Evolutionary conservation across 345 rosid genomes (phyloP).

Genomic region (Syzygium aromaticum): DNA sequence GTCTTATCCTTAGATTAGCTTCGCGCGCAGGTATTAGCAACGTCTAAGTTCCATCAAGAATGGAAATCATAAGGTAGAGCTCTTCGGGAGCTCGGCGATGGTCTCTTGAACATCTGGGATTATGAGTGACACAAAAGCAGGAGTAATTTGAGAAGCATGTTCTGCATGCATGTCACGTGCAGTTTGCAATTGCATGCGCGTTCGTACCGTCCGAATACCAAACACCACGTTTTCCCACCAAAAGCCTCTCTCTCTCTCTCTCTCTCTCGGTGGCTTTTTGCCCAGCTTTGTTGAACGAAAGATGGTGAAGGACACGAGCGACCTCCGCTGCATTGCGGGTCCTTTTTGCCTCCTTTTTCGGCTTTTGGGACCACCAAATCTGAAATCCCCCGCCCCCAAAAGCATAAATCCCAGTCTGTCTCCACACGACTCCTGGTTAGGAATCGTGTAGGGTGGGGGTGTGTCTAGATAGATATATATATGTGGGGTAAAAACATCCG

Average conservation of each 20-base stretch:
- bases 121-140: too few relatives aligned
- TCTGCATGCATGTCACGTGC: background rate
- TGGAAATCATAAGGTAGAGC: background rate
- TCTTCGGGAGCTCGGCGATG: background rate
- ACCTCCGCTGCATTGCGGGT: background rate
- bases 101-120: too few relatives aligned
- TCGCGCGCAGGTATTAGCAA: background rate
- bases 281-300: background rate
- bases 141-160: background rate
- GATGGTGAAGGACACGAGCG: background rate
- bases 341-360: background rate
- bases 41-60: background rate
- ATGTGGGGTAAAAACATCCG: background rate
- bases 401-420: background rate
- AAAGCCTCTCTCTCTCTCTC: background rate
- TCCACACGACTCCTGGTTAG: background rate
- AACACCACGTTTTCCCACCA: background rate
- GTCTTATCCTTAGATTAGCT: background rate
- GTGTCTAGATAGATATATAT: too few relatives aligned
- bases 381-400: background rate
- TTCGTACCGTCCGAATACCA: background rate
- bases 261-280: background rate
- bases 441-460: background rate
- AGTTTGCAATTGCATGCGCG: background rate
- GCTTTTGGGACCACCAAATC: background rate